These are phyloP conservation scores for Aethionema arabicum DNA, from an alignment of 345 rosid genomes.

Conservation along the genomic window DNA sequence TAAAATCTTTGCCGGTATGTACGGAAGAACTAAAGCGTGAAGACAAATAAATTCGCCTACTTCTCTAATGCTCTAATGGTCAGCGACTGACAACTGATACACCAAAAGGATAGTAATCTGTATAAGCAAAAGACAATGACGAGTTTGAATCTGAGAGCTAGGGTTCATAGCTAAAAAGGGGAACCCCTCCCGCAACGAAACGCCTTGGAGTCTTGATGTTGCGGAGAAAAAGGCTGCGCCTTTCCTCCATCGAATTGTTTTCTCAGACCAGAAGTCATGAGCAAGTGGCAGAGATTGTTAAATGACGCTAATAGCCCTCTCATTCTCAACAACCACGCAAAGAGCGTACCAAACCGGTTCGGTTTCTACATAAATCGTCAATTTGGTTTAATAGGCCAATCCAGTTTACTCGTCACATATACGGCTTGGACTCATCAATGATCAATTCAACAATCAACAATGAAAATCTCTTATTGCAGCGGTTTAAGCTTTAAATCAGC, in stretches of 20 bases:
- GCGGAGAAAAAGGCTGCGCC: conserved; percentile 35
- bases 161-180: conserved; percentile 29
- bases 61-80: conserved; percentile 26
- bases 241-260: conserved; percentile 30
- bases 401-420: conserved; percentile 1
- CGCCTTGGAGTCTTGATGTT: conserved; percentile 26
- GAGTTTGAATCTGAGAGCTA: conserved; percentile 8
- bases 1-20: conserved; percentile 2
- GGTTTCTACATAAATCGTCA: background rate
- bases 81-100: conserved; percentile 26
- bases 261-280: conserved; percentile 30
- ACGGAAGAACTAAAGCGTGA: conserved; percentile 27
- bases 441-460: background rate
- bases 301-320: conserved; percentile 32
- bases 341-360: conserved; percentile 9
- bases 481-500: background rate
- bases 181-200: conserved; percentile 34
- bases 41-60: conserved; percentile 29
- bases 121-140: conserved; percentile 15
- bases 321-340: conserved; percentile 19
- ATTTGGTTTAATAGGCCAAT: background rate
- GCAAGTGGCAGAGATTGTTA: conserved; percentile 34
- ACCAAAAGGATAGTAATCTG: conserved; percentile 23
- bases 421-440: background rate
- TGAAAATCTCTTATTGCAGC: conserved; percentile 10